Evolutionary conservation across 805 yeast species (phyloP), one percentile per base, ranked within the genome.

Genomic region (Kodamaea neixiangensis): DNA sequence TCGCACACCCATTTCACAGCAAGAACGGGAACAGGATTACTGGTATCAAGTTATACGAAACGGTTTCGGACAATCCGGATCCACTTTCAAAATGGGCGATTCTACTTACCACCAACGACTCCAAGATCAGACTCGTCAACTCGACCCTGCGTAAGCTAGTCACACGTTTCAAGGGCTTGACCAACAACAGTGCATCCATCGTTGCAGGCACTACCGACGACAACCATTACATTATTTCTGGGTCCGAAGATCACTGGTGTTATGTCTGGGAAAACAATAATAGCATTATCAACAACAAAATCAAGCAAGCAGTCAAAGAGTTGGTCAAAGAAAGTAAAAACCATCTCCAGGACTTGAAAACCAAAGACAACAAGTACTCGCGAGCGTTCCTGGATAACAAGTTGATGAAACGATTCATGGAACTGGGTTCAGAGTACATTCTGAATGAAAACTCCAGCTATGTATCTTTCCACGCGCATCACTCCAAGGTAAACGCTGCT

Each of bases 191-290:
- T 43, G 81, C 93, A 4, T 90, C 89, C 39, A 86, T 88, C 46
- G 75, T 75, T 10, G 97, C 97, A 0, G 67, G 80, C 0, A 61
- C 80, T 2, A 80, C 85, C 19, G 89, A 82, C 47, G 83, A 83
- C 58, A 68, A 74, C 47, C 61, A 69, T 10, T 81, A 80, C 60
- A 77, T 91, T 5, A 77, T 91, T 7, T 76, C 87, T 6, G 96
- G 96, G 0, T 87, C 96, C 10, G 97, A 92, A 63, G 94, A 92
- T 68, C 89, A 88, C 58, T 83, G 91, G 83, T 81, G 88, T 11
- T 92, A 91, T 61, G 70, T 89, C 10, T 93, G 98, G 98, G 77
- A 79, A 49, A 66, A 75, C 57, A 69, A 73, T 54, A 72, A 73
- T 49, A 60, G 67, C 33, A 71, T 69, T 58, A 70, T 69, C 56